A percentile compares a stretch with the other conserved stretches of the same genome.
These are phyloP conservation scores for Brasilioporus rufonigricans DNA, from an alignment of 768 basidiomycete species.

Conservation along the genomic window DNA sequence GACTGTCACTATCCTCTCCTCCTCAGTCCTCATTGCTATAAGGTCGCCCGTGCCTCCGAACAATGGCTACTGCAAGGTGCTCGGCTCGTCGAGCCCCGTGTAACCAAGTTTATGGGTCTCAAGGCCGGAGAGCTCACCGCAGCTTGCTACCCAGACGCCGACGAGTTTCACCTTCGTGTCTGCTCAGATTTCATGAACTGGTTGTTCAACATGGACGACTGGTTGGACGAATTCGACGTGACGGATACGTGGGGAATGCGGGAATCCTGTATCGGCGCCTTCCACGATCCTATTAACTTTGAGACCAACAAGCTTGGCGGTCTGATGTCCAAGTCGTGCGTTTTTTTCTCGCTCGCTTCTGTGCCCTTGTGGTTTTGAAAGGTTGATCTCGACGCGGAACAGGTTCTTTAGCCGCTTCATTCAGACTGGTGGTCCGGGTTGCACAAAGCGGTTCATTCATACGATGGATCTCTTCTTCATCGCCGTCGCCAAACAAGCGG, in stretches of 20 bases:
- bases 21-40: conserved; percentile 33
- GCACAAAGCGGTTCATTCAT: conserved; percentile 39
- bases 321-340: conserved; percentile 35
- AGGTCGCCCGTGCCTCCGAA: conserved; percentile 38
- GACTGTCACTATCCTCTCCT: conserved; percentile 38
- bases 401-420: conserved; percentile 40
- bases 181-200: conserved; percentile 65
- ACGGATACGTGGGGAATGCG: conserved; percentile 31
- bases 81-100: conserved; percentile 30
- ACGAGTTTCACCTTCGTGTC: conserved; percentile 57
- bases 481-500: conserved; percentile 43
- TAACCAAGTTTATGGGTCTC: conserved; percentile 48
- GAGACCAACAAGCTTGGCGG: conserved; percentile 29
- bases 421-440: conserved; percentile 38
- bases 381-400: conserved; percentile 6
- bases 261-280: conserved; percentile 28
- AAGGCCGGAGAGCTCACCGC: conserved; percentile 68
- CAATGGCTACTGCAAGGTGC: conserved; percentile 33
- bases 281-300: conserved; percentile 28
- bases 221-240: conserved; percentile 40
- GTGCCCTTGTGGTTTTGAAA: background rate
- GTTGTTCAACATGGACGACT: conserved; percentile 42
- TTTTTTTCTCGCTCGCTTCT: background rate
- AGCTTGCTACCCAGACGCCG: conserved; percentile 56
- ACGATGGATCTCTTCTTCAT: conserved; percentile 42